Base-by-base conservation (phyloP, 192 early-diverging fungal species). In the Rhizoclosmatium globosum region DNA sequence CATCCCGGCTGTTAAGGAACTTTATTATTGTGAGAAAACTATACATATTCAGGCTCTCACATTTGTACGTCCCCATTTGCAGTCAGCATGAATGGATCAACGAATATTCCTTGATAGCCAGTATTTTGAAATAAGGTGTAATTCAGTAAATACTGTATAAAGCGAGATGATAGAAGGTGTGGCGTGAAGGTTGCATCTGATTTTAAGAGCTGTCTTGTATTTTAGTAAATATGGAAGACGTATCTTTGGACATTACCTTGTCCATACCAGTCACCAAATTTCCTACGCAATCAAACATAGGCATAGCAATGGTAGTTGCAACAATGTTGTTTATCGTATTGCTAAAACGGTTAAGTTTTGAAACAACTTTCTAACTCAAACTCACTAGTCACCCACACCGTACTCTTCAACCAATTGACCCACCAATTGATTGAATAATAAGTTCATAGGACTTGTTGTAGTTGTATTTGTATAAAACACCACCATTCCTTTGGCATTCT, bases 41-140 rank as follows among this genome's bases (percentile, higher is more conserved):
- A 31, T 31, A 31, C 31, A 31, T 23, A 1, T 9, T 7, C 15
- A 64, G 13, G 9, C 15, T 21, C 23, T 64, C 13, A 64, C 23
- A 31, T 9, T 38, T 13, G 7, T n/a, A 64, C 23, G 31, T 64
- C 61, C 19, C 61, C 61, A 38, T 64, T 64, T 17, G 11, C n/a
- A 64, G 61, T 64, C 61, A 64, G 31, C 11, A 31, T 9, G 7
- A 64, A 9, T 23, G 61, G 61, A 64, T 64, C 38, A n/a, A 13
- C 38, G 9, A 64, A 11, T 9, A 64, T 9, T 11, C 61, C 61
- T 23, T 9, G 38, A 31, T 64, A 64, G 9, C 61, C 61, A 9
- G 61, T 64, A 64, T 64, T 64, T 9, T 31, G 7, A 38, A 64
- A 64, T 9, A 64, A 38, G 23, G 61, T 23, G 61, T 64, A 31